Percentiles rank a stretch among this genome's conserved stretches.
Conservation (phyloP, 1,284 basidiomycete species). For the Hemileccinum hortonii region DNA sequence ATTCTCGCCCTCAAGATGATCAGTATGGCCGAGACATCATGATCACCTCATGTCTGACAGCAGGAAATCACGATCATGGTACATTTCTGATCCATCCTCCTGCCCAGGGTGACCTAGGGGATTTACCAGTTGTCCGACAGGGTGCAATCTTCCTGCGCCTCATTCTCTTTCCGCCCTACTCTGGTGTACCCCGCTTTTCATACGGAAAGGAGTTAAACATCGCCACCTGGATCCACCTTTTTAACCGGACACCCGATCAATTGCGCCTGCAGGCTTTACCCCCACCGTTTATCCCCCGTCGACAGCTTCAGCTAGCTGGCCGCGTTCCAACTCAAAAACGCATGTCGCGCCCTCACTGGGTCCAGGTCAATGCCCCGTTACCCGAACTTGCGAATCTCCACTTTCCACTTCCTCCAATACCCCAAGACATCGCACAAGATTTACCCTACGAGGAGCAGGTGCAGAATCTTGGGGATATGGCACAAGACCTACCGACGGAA, state of each 20-base stretch:
- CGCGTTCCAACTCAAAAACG: slow-evolving; percentile 5
- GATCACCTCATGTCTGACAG: slow-evolving; percentile 2
- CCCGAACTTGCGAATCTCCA: neutral
- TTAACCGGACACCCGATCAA: neutral
- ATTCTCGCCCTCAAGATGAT: slow-evolving; percentile 9
- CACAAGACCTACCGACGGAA: neutral
- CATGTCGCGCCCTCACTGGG: neutral
- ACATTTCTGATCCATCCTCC: slow-evolving; percentile 4
- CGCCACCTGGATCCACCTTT: slow-evolving; percentile 7
- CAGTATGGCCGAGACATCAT: slow-evolving; percentile 9
- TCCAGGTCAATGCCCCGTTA: neutral
- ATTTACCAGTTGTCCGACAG: slow-evolving; percentile 1
- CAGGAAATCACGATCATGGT: neutral
- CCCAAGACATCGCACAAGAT: slow-evolving; percentile 3
- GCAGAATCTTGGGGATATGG: neutral
- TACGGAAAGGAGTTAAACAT: slow-evolving; percentile 3
- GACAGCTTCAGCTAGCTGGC: neutral
- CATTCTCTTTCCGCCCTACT: slow-evolving; percentile 2
- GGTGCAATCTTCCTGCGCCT: slow-evolving; percentile 4
- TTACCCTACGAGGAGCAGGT: slow-evolving; percentile 3
- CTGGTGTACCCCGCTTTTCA: slow-evolving; percentile 1
- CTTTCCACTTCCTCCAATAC: neutral
- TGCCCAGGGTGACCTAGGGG: neutral
- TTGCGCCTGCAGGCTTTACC: slow-evolving; percentile 5
- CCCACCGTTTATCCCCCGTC: neutral